Base-by-base conservation (phyloP, 148 eudicot genomes). In the Limonium bicolor region DNA sequence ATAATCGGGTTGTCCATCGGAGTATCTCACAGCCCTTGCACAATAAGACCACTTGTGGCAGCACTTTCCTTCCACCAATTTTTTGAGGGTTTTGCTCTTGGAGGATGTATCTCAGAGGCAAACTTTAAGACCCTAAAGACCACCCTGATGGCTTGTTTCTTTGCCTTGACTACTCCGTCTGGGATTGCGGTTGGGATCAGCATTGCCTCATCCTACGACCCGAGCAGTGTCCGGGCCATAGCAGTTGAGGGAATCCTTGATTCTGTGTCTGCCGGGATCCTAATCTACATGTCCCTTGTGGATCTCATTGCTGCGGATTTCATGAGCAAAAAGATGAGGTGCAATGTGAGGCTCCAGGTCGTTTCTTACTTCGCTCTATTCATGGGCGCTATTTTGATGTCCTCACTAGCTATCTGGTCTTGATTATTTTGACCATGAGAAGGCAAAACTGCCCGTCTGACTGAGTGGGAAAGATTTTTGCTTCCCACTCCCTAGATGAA, bases 301-400 rank as follows among this genome's bases (percentile, higher is more conserved):
- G 99, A 92, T 45, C 48, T 92, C n/a, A 92, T 92, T 43, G 99
- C 99, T 2, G 95, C 94, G 3, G 99, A 92, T 71, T 90, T 85
- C 54, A 73, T 85, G 80, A 92, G 94, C 31, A 81, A 78, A 72
- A 73, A 76, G 61, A 92, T 92, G 95, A 81, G 76, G 46, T 92
- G 88, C 50, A 92, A 85, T 60, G 30, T 58, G 0, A 71, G 76
- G 68, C 80, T 92, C 12, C 99, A 85, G 49, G 58, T 85, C 0
- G 78, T 68, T 19, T 92, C 95, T 27, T 92, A 92, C 51, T 53
- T 85, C 20, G 61, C 82, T 0, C 73, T 92, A 19, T 81, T 92
- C 55, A 46, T 85, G 6, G 99, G 99, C 36, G 95, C 99, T 8
- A 52, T 61, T 13, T 36, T 81, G 58, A 92, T 92, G 99, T 76